Evolutionary conservation across 75 land plant species (phyloP).

Genomic region (Selaginella tamariscina): DNA sequence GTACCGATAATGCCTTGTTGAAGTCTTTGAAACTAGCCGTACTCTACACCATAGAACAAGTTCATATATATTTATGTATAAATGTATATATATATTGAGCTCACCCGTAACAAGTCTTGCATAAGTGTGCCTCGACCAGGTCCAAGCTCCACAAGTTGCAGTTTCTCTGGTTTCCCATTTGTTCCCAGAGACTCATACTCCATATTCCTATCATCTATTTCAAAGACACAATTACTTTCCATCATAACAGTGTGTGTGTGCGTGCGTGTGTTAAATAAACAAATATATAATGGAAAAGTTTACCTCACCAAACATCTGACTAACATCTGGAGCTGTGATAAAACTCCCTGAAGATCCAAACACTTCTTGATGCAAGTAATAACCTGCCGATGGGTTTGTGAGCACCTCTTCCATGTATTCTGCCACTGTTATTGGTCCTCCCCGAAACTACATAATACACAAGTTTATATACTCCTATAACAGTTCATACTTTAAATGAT

Average conservation of each 20-base stretch:
- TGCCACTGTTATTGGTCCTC: slow-evolving; percentile 91
- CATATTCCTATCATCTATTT: slow-evolving; percentile 61
- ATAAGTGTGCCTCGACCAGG: slow-evolving; percentile 94
- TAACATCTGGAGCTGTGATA: slow-evolving; percentile 99
- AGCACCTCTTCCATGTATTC: slow-evolving; percentile 95
- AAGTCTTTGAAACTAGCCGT: slow-evolving; percentile 74
- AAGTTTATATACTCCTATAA: too few species aligned
- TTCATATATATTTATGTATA: too few species aligned
- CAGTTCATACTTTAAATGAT: too few species aligned
- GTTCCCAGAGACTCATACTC: slow-evolving; percentile 88
- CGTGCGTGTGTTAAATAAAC: background rate
- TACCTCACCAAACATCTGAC: slow-evolving; percentile 99
- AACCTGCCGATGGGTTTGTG: slow-evolving; percentile 83
- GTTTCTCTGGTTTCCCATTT: slow-evolving; percentile 79
- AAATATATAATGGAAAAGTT: background rate
- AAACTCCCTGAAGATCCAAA: slow-evolving; percentile 86
- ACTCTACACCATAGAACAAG: slow-evolving; percentile 44
- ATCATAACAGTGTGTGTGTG: too few species aligned
- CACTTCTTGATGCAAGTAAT: slow-evolving; percentile 76
- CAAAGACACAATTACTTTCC: background rate
- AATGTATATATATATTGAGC: too few species aligned
- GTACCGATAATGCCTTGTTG: slow-evolving; percentile 48
- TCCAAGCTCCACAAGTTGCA: slow-evolving; percentile 77
- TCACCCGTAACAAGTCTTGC: slow-evolving; percentile 92
- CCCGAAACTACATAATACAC: slow-evolving; percentile 90